Percentiles rank a stretch among this genome's conserved stretches.
phyloP scores from a whole-genome alignment of 495 filamentous ascomycete genomes.

The Chlorociboria aeruginascens region DNA sequence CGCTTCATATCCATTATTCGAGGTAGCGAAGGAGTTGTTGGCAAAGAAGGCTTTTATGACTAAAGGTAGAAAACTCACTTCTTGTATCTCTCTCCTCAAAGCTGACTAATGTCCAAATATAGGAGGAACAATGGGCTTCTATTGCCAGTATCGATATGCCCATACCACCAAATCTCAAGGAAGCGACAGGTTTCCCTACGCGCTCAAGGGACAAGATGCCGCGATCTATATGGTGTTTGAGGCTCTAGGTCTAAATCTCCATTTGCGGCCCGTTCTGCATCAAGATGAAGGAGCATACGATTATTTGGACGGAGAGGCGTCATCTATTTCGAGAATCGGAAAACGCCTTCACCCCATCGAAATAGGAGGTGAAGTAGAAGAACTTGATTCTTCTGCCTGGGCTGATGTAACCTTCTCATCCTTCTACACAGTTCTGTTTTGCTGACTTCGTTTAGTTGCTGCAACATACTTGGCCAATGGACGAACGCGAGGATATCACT shows the following conservation, averaged over 20 bases:
- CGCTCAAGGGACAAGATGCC: constrained; percentile 21
- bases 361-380: too few species aligned
- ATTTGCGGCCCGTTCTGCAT: constrained; percentile 1
- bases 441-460: too few species aligned
- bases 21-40: neutral
- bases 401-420: too few species aligned
- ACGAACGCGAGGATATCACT: neutral
- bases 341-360: too few species aligned
- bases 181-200: constrained; percentile 7
- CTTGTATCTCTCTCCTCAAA: too few species aligned
- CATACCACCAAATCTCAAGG: constrained; percentile 11
- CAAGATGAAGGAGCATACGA: neutral
- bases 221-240: constrained; percentile 7
- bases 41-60: neutral
- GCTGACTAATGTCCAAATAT: neutral
- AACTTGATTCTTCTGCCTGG: too few species aligned
- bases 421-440: too few species aligned
- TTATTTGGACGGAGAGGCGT: neutral
- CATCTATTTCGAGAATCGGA: neutral
- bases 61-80: too few species aligned
- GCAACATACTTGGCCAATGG: too few species aligned
- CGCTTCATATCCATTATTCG: neutral
- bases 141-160: constrained; percentile 27
- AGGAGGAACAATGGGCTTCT: constrained; percentile 20
- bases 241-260: neutral